Base-by-base conservation (phyloP, 2,329 filamentous ascomycete species). In the Fusarium tjaetaba region DNA sequence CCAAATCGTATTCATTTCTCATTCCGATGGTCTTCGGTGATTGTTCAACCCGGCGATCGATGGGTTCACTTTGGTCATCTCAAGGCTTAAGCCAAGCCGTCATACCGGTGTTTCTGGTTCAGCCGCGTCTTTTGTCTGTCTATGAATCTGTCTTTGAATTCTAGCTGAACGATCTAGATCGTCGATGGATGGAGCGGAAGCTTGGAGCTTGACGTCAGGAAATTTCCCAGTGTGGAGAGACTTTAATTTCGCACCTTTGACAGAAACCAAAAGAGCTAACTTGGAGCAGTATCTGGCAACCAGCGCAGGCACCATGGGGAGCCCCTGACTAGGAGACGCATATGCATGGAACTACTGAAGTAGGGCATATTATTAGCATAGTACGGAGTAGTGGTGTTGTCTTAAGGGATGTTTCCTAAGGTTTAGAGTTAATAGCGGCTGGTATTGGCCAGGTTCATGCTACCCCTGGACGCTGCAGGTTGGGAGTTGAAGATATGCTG, bases 171-270 rank as follows among this genome's bases (percentile, higher is more conserved):
- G 43, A 69, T 76, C 66, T 72, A 73, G 67, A 76, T 76, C 68
- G 58, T 64, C 61, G 66, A 73, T 73, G 61, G 41, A 68, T 53
- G 49, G 57, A 60, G 51, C 49, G 56, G 56, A 68, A 42, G 53
- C 56, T 61, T 41, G 49, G 39, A 46, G 24, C 53, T 65, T 77
- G 76, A 77, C 72, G 76, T 77, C 76, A 78, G 61, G 65, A 59
- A 65, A 73, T 73, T 63, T 74, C 65, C 62, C 48, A 64, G 11
- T 57, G 71, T 75, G 76, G 76, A 49, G 72, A 74, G 60, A 48
- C 22, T 34, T 71, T 62, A 77, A 77, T 77, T 67, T 78, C 68
- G 65, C 51, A 56, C 59, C 38, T 62, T 28, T 62, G 67, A 65
- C 60, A 41, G 39, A 71, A 39, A 39, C 15, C 45, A 30, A 43